Evolutionary conservation across 2,329 filamentous ascomycete species (phyloP).

Genomic region (Tolypocladium amazonense): DNA sequence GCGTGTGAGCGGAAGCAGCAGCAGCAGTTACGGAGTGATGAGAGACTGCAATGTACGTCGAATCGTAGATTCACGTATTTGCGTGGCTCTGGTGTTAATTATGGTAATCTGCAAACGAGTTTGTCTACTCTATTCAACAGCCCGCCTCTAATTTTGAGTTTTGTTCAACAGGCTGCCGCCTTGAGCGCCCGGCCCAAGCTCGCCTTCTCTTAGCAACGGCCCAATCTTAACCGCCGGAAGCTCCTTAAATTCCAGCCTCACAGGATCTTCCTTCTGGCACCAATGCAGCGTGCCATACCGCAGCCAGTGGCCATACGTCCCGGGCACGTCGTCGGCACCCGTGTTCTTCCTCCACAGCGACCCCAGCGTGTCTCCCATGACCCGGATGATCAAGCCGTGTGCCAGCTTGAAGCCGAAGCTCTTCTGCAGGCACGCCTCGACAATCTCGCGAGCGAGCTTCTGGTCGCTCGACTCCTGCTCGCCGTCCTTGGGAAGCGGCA

Average conservation of each 20-base stretch:
- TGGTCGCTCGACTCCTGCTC: conserved; percentile 27
- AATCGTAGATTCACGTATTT: background rate
- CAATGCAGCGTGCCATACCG: conserved; percentile 37
- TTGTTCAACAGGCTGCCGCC: background rate
- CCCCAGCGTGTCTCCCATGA: conserved; percentile 38
- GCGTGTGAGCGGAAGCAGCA: background rate
- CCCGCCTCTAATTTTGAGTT: background rate
- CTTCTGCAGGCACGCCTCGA: conserved; percentile 35
- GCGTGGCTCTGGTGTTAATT: background rate
- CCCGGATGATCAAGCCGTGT: conserved; percentile 39
- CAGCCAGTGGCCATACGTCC: conserved; percentile 45
- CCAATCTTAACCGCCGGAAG: conserved; percentile 29
- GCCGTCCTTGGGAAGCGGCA: conserved; percentile 22
- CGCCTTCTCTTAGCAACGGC: conserved; percentile 5
- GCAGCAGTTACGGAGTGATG: no score
- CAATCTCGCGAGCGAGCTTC: conserved; percentile 34
- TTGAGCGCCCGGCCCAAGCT: background rate
- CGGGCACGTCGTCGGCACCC: conserved; percentile 35
- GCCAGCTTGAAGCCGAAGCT: conserved; percentile 47
- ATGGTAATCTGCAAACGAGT: background rate
- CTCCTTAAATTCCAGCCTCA: conserved; percentile 19
- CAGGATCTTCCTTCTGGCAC: conserved; percentile 30
- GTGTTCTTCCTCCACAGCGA: conserved; percentile 40
- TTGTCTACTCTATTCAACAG: no score
- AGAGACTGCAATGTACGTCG: background rate